phyloP scores from a whole-genome alignment of 2,329 filamentous ascomycete genomes.

The Cryphonectria parasitica region DNA sequence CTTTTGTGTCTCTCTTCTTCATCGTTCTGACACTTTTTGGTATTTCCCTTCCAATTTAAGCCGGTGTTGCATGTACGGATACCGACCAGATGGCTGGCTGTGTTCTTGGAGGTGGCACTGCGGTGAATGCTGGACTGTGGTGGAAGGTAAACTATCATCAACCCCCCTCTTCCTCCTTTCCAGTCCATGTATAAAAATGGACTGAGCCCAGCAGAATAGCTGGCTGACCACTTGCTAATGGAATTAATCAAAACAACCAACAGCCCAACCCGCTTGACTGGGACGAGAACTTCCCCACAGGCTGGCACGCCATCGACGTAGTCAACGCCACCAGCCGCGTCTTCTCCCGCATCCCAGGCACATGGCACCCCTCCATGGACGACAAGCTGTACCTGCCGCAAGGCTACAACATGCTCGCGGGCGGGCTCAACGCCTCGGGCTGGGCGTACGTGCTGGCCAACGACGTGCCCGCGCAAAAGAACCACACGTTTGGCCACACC shows the following conservation, averaged over 20 bases:
- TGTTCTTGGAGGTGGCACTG: conserved; percentile 64
- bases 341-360: conserved; percentile 73
- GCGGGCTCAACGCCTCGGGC: conserved; percentile 61
- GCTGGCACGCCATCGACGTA: conserved; percentile 71
- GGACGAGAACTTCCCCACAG: conserved; percentile 71
- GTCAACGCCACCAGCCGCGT: conserved; percentile 61
- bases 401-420: conserved; percentile 65
- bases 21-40: not conserved
- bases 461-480: conserved; percentile 63
- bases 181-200: conserved; percentile 24
- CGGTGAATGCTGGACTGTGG: conserved; percentile 68
- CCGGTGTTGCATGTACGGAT: conserved; percentile 64
- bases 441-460: conserved; percentile 66
- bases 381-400: conserved; percentile 69
- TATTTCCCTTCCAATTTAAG: conserved; percentile 38
- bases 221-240: not conserved
- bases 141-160: conserved; percentile 50
- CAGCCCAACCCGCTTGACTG: conserved; percentile 67
- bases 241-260: not conserved
- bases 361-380: conserved; percentile 67
- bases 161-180: not conserved
- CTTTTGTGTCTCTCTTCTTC: no score
- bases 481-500: conserved; percentile 65
- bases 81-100: conserved; percentile 70
- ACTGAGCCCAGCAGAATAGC: not conserved